Evolutionary conservation across 2,329 filamentous ascomycete genomes (phyloP), one percentile per base, ranked within the genome.

Genomic region (Reticulascus tulasneorum): DNA sequence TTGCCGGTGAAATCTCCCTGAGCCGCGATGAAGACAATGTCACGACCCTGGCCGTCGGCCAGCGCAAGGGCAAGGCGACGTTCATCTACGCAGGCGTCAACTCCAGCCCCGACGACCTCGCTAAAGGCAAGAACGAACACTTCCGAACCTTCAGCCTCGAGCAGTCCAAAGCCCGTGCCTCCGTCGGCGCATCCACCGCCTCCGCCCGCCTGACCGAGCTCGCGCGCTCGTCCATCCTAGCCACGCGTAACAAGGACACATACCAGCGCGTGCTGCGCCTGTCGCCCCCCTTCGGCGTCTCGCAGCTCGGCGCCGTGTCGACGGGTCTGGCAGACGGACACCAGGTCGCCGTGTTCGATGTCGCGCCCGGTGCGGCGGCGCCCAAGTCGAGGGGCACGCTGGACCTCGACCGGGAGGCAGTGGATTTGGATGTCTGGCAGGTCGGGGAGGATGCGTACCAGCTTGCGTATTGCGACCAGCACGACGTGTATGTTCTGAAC

Each of bases 21-120:
- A 85, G 85, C 44, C 75, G 79, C 49, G 79, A 90, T 54, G 90
- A 96, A 65, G 91, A 97, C 62, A 94, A 85, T 38, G 86, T 94
- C 40, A 88, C 84, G 47, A 90, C 85, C 36, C 71, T 96, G 32
- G 87, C 81, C 26, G 77, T 84, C 34, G 80, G 87, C 47, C 74
- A 65, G 54, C 73, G 53, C 60, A 44, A 44, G 42, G 31, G 39
- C 8, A 17, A 35, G 17, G 65, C 56, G 33, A 75, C 76, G 6
- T 56, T 75, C 26, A 63, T 79, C 7, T 81, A 86, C 47, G 86
- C 89, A 18, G 89, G 89, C 35, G 82, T 95, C 64, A 96, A 95
- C 59, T 89, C 87, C 40, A 84, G 82, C 40, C 72, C 79, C 29
- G 74, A 73, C 6, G 82, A 88, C 39, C 73, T 90, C 46, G 71